These are phyloP conservation scores for Aspergillus caelatus DNA, from an alignment of 2,329 filamentous ascomycete species.

Conservation along the genomic window DNA sequence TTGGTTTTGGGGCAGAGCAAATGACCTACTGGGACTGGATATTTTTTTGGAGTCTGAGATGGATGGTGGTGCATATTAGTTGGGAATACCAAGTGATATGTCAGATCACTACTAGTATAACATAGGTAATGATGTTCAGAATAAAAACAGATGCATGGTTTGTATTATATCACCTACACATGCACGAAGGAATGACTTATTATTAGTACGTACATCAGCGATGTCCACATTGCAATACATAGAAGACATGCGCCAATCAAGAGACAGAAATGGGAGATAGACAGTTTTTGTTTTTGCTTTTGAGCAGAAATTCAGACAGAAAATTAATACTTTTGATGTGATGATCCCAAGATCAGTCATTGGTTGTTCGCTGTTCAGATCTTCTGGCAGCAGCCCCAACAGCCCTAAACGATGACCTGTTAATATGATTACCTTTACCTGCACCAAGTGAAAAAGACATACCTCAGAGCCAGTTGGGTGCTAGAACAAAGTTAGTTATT, in stretches of 20 bases:
- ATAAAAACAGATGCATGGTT: background rate
- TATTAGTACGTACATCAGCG: background rate
- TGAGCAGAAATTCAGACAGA: background rate
- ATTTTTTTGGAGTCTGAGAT: background rate
- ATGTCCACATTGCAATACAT: background rate
- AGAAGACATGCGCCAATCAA: background rate
- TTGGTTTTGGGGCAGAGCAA: background rate
- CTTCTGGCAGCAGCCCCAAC: background rate
- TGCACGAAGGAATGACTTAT: background rate
- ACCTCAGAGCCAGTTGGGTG: background rate
- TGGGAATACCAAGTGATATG: no score
- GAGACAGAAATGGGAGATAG: background rate
- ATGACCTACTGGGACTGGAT: background rate
- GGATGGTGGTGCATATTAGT: no score
- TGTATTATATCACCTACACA: background rate
- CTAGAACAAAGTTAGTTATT: background rate
- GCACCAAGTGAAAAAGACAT: background rate
- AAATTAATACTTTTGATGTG: background rate
- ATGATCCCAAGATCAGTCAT: background rate
- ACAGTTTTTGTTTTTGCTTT: background rate
- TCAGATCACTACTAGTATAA: no score
- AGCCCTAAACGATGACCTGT: background rate
- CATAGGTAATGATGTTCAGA: background rate
- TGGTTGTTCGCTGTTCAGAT: background rate
- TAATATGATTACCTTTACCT: background rate